Evolutionary conservation across 2,329 filamentous ascomycete species (phyloP).

Genomic region (Cladobotryum protrusum): DNA sequence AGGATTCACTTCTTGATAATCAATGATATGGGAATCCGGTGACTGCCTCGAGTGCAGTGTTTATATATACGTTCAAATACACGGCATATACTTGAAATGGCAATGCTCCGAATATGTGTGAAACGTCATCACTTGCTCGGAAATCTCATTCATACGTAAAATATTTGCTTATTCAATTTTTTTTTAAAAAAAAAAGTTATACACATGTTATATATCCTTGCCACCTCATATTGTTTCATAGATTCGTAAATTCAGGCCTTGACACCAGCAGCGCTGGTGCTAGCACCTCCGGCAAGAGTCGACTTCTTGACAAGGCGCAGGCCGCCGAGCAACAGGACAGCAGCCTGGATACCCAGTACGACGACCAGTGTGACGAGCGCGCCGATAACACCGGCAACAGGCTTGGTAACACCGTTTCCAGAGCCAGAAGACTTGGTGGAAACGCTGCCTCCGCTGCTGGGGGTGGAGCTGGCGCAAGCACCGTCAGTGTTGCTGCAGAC

Average conservation of each 20-base stretch:
- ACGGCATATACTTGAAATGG: background rate
- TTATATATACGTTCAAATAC: background rate
- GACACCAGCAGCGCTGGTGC: conserved; percentile 7
- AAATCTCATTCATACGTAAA: background rate
- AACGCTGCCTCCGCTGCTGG: conserved; percentile 17
- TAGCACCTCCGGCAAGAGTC: conserved; percentile 18
- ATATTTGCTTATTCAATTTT: background rate
- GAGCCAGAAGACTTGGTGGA: conserved; percentile 17
- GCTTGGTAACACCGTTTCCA: conserved; percentile 51
- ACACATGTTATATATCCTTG: background rate
- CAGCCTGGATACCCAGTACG: conserved; percentile 39
- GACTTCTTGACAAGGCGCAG: conserved; percentile 45
- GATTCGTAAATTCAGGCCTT: conserved; percentile 14
- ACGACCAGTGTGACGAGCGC: conserved; percentile 57
- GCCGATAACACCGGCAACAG: conserved; percentile 77
- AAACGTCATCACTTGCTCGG: background rate
- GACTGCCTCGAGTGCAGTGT: background rate
- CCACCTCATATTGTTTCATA: too few species aligned
- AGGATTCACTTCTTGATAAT: too few species aligned
- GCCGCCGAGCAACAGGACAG: conserved; percentile 38
- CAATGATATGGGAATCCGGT: too few species aligned
- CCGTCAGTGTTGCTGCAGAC: conserved; percentile 69
- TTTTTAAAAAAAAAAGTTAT: conserved; percentile 2
- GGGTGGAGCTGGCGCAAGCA: conserved; percentile 41
- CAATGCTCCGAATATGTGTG: background rate